phyloP scores from a whole-genome alignment of 1,139 yeast genomes.

The Lodderomyces orthopsilosis region DNA sequence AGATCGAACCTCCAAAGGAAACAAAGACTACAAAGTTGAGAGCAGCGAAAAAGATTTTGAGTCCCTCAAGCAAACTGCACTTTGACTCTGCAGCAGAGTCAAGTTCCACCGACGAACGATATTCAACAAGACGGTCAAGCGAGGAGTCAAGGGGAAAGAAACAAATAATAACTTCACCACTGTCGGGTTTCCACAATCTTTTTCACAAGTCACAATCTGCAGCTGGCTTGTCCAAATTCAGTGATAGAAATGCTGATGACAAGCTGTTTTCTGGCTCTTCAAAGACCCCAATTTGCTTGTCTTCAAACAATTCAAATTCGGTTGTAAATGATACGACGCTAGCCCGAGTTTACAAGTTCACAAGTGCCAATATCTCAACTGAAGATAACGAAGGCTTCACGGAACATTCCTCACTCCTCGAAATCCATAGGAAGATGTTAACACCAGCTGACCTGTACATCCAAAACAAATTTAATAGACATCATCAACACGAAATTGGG shows the following conservation, averaged over 20 bases:
- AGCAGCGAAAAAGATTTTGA: conserved; percentile 1
- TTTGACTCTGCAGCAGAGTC: neutral
- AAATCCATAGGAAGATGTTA: conserved; percentile 36
- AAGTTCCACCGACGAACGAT: neutral
- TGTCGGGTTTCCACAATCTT: conserved; percentile 33
- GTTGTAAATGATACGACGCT: conserved; percentile 32
- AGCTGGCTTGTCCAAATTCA: conserved; percentile 14
- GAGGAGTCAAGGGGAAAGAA: neutral
- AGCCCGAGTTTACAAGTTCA: conserved; percentile 39
- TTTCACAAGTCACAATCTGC: conserved; percentile 29
- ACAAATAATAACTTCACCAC: conserved; percentile 30
- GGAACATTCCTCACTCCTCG: conserved; percentile 28
- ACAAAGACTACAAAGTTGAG: neutral
- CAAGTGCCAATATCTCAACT: conserved; percentile 33
- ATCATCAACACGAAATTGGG: conserved; percentile 20
- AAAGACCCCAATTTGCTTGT: conserved; percentile 30
- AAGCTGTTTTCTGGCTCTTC: conserved; percentile 12
- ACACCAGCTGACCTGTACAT: conserved; percentile 42
- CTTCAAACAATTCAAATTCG: conserved; percentile 44
- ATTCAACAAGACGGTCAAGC: neutral
- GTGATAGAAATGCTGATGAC: conserved; percentile 6
- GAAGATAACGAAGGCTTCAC: conserved; percentile 22
- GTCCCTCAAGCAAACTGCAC: neutral
- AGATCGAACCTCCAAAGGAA: neutral
- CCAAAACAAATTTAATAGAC: conserved; percentile 23